These are phyloP conservation scores for Croton laevigatus DNA, from an alignment of 441 rosid genomes.

Conservation along the genomic window DNA sequence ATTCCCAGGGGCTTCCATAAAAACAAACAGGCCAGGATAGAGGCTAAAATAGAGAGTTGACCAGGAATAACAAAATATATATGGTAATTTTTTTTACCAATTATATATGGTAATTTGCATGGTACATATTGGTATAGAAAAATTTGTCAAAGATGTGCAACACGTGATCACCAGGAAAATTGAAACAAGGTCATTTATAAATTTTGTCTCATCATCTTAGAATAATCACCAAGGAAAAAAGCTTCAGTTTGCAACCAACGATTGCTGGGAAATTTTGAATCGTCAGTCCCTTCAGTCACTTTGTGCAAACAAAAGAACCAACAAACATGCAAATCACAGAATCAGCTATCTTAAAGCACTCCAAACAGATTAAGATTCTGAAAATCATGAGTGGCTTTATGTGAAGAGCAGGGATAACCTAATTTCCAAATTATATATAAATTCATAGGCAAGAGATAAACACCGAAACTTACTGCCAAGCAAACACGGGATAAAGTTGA, in stretches of 20 bases:
- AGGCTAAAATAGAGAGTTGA: too few species aligned
- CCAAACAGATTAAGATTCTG: background rate
- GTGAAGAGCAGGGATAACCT: background rate
- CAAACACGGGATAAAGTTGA: conserved; percentile 84
- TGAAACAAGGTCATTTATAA: background rate
- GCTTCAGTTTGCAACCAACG: background rate
- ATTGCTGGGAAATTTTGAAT: background rate
- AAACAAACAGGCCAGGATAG: too few species aligned
- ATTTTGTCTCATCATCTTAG: background rate
- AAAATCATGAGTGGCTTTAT: background rate
- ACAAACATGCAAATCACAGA: background rate
- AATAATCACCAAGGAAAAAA: background rate
- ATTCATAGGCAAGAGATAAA: conserved; percentile 9
- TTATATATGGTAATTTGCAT: background rate
- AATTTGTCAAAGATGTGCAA: background rate
- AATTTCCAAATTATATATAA: background rate
- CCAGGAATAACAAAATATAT: too few species aligned
- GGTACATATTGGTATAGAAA: background rate
- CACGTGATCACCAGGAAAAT: conserved; percentile 5
- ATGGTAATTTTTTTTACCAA: background rate
- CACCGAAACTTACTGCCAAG: conserved; percentile 56
- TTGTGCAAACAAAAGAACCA: background rate
- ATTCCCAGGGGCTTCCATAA: too few species aligned
- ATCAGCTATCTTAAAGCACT: background rate
- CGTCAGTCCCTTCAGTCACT: background rate